phyloP scores from a whole-genome alignment of 2,329 filamentous ascomycete species.

The Raffaelea albimanens region DNA sequence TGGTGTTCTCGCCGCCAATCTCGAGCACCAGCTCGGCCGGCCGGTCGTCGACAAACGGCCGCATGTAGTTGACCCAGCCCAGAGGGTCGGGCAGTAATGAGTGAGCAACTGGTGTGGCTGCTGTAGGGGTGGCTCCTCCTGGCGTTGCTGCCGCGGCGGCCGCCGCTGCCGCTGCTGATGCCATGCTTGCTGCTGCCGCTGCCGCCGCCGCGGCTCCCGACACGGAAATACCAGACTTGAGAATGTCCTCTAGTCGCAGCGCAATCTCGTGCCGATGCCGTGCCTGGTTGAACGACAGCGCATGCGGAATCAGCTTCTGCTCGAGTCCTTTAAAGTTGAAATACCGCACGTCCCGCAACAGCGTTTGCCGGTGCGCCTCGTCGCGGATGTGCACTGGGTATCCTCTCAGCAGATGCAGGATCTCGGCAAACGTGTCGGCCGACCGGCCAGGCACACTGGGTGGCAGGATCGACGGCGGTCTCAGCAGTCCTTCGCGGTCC shows the following conservation, averaged over 20 bases:
- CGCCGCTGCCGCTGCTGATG: too few relatives aligned
- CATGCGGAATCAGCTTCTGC: conserved; percentile 72
- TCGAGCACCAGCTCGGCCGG: conserved; percentile 71
- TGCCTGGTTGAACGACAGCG: conserved; percentile 64
- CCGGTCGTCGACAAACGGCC: conserved; percentile 74
- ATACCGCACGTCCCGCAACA: conserved; percentile 81
- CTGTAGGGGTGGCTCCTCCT: conserved; percentile 7
- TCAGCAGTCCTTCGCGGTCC: conserved; percentile 65
- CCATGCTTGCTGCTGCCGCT: too few relatives aligned
- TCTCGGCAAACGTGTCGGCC: conserved; percentile 74
- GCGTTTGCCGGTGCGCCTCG: conserved; percentile 64
- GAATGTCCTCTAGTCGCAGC: conserved; percentile 75
- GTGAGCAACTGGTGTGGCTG: neutral
- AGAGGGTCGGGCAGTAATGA: conserved; percentile 13
- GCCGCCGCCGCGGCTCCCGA: conserved; percentile 28
- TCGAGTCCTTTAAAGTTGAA: conserved; percentile 89
- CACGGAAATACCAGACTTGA: conserved; percentile 74
- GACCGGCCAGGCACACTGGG: conserved; percentile 72
- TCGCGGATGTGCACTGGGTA: conserved; percentile 71
- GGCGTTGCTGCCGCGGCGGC: neutral
- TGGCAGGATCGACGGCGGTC: conserved; percentile 78
- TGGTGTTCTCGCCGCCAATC: conserved; percentile 58
- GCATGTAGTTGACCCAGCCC: conserved; percentile 65
- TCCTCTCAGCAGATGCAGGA: conserved; percentile 72
- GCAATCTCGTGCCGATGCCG: conserved; percentile 64